These are phyloP conservation scores for Astrothelium macrocarpum DNA, from an alignment of 495 filamentous ascomycete genomes.

Conservation along the genomic window DNA sequence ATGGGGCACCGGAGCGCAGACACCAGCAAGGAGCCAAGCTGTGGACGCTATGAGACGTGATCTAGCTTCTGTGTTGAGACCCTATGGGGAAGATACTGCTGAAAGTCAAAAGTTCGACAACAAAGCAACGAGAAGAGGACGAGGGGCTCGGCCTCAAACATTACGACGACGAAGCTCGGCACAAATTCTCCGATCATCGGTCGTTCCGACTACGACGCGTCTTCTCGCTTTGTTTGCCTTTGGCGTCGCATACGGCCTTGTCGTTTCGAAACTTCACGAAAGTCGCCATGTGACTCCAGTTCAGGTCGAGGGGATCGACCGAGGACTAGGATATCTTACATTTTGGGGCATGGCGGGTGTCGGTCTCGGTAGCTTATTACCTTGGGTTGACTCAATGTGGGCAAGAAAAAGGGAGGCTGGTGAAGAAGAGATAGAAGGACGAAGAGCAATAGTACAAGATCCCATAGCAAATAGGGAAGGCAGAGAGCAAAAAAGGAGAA, in stretches of 20 bases:
- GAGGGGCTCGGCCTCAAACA: not conserved
- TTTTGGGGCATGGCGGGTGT: conserved; percentile 80
- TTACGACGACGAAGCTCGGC: conserved; percentile 13
- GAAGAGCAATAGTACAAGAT: conserved; percentile 3
- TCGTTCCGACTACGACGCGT: conserved; percentile 41
- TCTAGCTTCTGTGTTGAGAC: conserved; percentile 4
- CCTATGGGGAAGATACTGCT: not conserved
- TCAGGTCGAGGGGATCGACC: conserved; percentile 48
- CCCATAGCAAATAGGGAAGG: conserved; percentile 1
- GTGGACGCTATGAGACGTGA: conserved; percentile 17
- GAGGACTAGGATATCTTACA: conserved; percentile 57
- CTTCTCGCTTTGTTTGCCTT: conserved; percentile 64
- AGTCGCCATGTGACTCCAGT: conserved; percentile 54
- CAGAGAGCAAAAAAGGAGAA: conserved; percentile 12
- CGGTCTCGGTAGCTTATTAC: conserved; percentile 63
- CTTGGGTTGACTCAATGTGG: conserved; percentile 71
- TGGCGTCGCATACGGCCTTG: conserved; percentile 72
- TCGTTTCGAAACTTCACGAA: conserved; percentile 76
- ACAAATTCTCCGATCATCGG: not conserved
- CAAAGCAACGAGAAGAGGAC: not conserved
- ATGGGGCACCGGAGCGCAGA: conserved; percentile 65
- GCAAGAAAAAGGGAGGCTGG: conserved; percentile 17
- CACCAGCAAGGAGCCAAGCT: conserved; percentile 37
- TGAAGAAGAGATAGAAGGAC: conserved; percentile 22
- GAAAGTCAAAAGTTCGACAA: not conserved